Percentiles rank a stretch among this genome's conserved stretches.
phyloP scores from a whole-genome alignment of 2,329 filamentous ascomycete genomes.

The Cordyceps tenuipes region DNA sequence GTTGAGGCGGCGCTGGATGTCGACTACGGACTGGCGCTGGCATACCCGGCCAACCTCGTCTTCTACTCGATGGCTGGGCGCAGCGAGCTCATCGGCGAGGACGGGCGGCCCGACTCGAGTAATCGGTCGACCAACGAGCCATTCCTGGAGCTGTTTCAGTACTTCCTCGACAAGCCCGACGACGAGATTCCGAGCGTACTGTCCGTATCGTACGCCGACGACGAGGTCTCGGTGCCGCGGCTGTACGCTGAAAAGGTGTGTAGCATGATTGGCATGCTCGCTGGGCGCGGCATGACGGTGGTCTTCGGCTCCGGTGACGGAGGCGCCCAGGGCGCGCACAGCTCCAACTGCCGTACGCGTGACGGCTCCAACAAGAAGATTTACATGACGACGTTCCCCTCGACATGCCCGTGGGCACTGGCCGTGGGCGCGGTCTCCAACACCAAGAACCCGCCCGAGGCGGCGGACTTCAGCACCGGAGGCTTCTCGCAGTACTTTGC shows the following conservation, averaged over 20 bases:
- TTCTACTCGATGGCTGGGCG: constrained; percentile 40
- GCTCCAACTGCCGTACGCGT: constrained; percentile 48
- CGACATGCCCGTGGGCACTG: constrained; percentile 60
- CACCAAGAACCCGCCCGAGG: constrained; percentile 28
- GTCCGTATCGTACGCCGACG: constrained; percentile 50
- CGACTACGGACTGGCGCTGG: constrained; percentile 38
- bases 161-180: constrained; percentile 37
- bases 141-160: constrained; percentile 45
- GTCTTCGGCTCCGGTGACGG: constrained; percentile 45
- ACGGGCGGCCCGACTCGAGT: constrained; percentile 26
- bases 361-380: constrained; percentile 47
- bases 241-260: constrained; percentile 46
- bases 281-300: constrained; percentile 43
- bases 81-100: constrained; percentile 30
- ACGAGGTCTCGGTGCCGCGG: constrained; percentile 45
- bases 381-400: constrained; percentile 56
- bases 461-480: constrained; percentile 38
- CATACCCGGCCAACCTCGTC: constrained; percentile 34
- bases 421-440: constrained; percentile 51
- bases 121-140: constrained; percentile 43
- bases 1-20: constrained; percentile 41
- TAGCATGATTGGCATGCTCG: constrained; percentile 43
- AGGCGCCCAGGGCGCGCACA: constrained; percentile 34
- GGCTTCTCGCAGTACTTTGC: constrained; percentile 46
- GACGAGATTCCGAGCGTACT: constrained; percentile 45